Base-by-base conservation (phyloP, 2,329 filamentous ascomycete species). In the Beauveria sp. region DNA sequence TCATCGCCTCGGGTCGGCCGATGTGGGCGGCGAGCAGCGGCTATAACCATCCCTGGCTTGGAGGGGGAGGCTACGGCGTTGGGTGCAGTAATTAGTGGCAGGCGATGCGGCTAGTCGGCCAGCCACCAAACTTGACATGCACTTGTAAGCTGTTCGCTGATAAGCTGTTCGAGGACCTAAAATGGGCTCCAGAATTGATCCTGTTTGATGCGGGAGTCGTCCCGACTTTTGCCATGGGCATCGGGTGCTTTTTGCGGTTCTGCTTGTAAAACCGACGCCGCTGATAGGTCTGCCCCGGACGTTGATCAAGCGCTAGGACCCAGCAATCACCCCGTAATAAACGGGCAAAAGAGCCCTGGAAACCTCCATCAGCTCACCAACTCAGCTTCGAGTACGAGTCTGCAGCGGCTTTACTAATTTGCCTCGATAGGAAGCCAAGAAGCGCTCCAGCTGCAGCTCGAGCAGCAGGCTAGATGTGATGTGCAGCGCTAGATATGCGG, bases 1-100 rank as follows among this genome's bases (percentile, higher is more conserved):
- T 45, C 18, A 49, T 46, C 28, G 49, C 58, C 58, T 60, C 58
- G 58, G 58, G 50, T 60, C 58, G 58, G 42, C 49, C 50, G 58
- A 46, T 46, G 58, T 60, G 58, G 58, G 58, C 50, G 22, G 30
- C 55, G 26, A 50, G 45, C n/a, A 50, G 55, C 55, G 55, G 55
- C 30, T 58, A 58, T 50, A 40, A 28, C 8, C 45, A 38, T 24
- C 24, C 28, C 20, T 38, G 55, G 22, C 53, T 34, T 30, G 42
- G 43, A 50, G 43, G 42, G 30, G 47, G 45, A 49, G 55, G 55
- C 43, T 28, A 58, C 30, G 7, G 22, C n/a, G 40, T 28, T 5
- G 42, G 14, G 40, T 43, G 47, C 57, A 59, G 47, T 20, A 28
- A 18, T 34, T 47, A 40, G 46, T 52, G 47, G 10, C 30, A 51